Evolutionary conservation across 2,329 filamentous ascomycete genomes (phyloP).

Genomic region (Neonectria hederae): DNA sequence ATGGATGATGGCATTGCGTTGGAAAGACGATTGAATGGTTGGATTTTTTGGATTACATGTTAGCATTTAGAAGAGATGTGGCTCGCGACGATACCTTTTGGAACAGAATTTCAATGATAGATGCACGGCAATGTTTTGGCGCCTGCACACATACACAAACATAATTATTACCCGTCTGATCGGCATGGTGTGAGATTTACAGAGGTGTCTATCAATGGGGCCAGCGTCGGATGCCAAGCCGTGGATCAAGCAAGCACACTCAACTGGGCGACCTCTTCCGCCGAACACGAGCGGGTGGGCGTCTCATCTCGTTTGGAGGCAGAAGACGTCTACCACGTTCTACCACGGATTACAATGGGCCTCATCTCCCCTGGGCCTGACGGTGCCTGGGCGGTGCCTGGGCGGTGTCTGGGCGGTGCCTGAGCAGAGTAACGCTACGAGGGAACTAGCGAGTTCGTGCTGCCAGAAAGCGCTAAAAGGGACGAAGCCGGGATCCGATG

Average conservation of each 20-base stretch:
- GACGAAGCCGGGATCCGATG: not conserved
- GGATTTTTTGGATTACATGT: conserved; percentile 27
- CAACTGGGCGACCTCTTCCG: not conserved
- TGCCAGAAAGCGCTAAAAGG: not conserved
- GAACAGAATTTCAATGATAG: conserved; percentile 26
- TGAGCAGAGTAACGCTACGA: not conserved
- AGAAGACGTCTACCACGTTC: not conserved
- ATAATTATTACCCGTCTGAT: not conserved
- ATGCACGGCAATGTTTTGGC: conserved; percentile 3
- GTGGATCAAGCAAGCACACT: not conserved
- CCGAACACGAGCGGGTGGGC: not conserved
- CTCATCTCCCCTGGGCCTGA: not conserved
- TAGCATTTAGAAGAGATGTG: conserved; percentile 22
- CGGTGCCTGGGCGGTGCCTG: not conserved
- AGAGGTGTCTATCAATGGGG: not conserved
- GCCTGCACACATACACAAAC: not conserved
- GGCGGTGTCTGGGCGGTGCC: not conserved
- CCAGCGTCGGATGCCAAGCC: not conserved
- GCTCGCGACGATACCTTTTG: conserved; percentile 39
- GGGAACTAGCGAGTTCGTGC: not conserved
- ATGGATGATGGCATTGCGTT: conserved; percentile 33
- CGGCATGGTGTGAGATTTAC: not conserved
- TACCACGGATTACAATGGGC: not conserved
- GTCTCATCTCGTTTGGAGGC: not conserved
- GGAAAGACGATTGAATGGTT: conserved; percentile 11